Percentiles rank a stretch among this genome's conserved stretches.
Evolutionary conservation across 1,139 yeast genomes (phyloP).

Genomic region (Ogataea hybrid): DNA sequence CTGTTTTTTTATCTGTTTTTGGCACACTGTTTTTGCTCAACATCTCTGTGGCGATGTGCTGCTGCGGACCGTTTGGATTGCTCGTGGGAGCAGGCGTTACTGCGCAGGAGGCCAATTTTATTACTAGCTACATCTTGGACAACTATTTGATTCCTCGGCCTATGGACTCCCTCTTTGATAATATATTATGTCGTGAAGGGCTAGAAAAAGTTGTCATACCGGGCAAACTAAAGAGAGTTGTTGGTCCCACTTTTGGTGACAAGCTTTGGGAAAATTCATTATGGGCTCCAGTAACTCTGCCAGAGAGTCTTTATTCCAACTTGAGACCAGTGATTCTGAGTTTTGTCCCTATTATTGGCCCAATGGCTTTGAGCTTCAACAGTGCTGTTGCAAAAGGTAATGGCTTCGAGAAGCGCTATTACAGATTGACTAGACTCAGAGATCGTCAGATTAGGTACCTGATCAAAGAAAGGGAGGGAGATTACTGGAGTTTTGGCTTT

Average conservation of each 20-base stretch:
- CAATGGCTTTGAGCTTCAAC: conserved; percentile 18
- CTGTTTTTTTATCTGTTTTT: conserved; percentile 20
- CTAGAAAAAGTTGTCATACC: conserved; percentile 28
- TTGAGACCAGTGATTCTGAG: conserved; percentile 17
- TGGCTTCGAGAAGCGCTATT: conserved; percentile 20
- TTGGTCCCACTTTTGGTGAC: conserved; percentile 26
- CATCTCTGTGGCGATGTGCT: conserved; percentile 17
- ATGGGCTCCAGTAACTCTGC: conserved; percentile 19
- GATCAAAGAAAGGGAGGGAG: conserved; percentile 29
- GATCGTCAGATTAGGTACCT: conserved; percentile 33
- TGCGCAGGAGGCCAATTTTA: conserved; percentile 24
- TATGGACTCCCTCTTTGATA: conserved; percentile 27
- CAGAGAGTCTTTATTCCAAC: conserved; percentile 7
- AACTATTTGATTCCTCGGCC: conserved; percentile 25
- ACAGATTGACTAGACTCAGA: conserved; percentile 24
- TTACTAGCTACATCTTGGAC: conserved; percentile 24
- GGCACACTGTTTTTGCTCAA: conserved; percentile 26
- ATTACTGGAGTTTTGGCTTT: conserved; percentile 47
- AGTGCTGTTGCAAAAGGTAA: conserved; percentile 19
- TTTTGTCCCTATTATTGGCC: conserved; percentile 27
- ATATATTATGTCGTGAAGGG: conserved; percentile 26
- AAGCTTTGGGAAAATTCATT: conserved; percentile 13
- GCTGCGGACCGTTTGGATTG: conserved; percentile 29
- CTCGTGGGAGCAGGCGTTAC: conserved; percentile 23
- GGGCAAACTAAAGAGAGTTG: conserved; percentile 30